Base-by-base conservation (phyloP, 2,329 filamentous ascomycete genomes). In the Gaeumannomyces tritici region DNA sequence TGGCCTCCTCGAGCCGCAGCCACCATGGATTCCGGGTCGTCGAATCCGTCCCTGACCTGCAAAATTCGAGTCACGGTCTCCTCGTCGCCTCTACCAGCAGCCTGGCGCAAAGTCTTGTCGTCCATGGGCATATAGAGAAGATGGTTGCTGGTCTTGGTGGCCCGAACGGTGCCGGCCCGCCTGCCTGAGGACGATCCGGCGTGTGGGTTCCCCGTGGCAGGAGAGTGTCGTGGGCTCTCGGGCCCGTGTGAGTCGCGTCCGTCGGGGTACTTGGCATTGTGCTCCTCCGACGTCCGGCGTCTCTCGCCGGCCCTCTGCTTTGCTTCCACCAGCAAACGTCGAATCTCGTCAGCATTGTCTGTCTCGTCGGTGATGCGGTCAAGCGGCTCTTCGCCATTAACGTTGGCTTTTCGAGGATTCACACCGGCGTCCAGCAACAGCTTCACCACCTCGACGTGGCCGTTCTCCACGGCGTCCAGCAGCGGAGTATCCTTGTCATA, bases 401-500 rank as follows among this genome's bases (percentile, higher is more conserved):
- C 87, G 71, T 98, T 97, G 58, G 92, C 88, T 67, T 92, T 90
- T 60, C 92, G 87, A 59, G 95, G 95, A 71, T 99, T 96, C 15
- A 96, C 93, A 13, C 93, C 93, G 63, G 93, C 89, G 62, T 89
- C 85, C 2, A 99, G 80, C 42, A 99, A 78, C 12, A 96, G 79
- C 69, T 87, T 90, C 55, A 99, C 90, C 4, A 98, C 93, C 24
- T 89, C 90, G 9, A 96, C 73, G 71, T 99, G 93, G 1, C 91
- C 91, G 70, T 99, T 99, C 68, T 98, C 95, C 31, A 98, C 92
- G 6, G 95, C 95, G 77, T 99, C 95, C 62, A 99, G 88, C 47
- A 99, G 82, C 31, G 95, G 95, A 0, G 95, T 98, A 70, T 99
- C 95, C 70, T 91, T 91, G 69, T 92, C 89, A 69, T 91, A 87